Evolutionary conservation across 495 filamentous ascomycete genomes (phyloP), one percentile per base, ranked within the genome.

Genomic region (Amniculicola lignicola): DNA sequence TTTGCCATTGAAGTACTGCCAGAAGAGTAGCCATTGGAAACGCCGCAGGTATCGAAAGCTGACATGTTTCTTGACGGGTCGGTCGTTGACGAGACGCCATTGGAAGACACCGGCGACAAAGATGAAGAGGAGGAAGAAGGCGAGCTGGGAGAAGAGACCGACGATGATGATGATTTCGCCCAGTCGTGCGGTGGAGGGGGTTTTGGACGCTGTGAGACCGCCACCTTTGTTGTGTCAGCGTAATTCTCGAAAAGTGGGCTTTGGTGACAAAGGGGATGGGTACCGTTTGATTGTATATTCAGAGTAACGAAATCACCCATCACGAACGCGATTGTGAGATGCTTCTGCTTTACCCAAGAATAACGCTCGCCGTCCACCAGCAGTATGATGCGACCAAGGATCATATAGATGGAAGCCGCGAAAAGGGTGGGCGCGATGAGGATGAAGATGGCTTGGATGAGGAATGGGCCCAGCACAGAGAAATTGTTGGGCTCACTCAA

Each of bases 321-420:
- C 3, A 80, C 74, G 59, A 78, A 78, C 25, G 69, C 50, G 24
- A 63, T 71, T 1, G 75, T 78, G 28, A 78, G 55, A 54, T 72
- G 69, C n/a, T 47, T 63, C 25, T 49, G 48, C 6, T 51, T 63
- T 31, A 79, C 68, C 3, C 70, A 43, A 2, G 67, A 64, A 47
- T 69, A 67, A 0, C 46, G 11, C 21, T 79, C 77, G 21, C 72
- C 79, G 19, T 75, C 58, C 1, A 77, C 66, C 24, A 73, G 61
- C 1, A 56, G 60, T 39, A 72, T 71, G 31, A 75, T 55, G 31
- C 72, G 66, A 11, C 73, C 73, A 4, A 75, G 64, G 9, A 66
- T 59, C 65, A 74, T 75, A 67, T 77, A 76, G 19, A 75, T 73
- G 19, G 68, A 69, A 6, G 74, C 74, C 28, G 70, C 69, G 54